These are phyloP conservation scores for Quercus tomentella DNA, from an alignment of 331 rosid genomes.

Conservation along the genomic window DNA sequence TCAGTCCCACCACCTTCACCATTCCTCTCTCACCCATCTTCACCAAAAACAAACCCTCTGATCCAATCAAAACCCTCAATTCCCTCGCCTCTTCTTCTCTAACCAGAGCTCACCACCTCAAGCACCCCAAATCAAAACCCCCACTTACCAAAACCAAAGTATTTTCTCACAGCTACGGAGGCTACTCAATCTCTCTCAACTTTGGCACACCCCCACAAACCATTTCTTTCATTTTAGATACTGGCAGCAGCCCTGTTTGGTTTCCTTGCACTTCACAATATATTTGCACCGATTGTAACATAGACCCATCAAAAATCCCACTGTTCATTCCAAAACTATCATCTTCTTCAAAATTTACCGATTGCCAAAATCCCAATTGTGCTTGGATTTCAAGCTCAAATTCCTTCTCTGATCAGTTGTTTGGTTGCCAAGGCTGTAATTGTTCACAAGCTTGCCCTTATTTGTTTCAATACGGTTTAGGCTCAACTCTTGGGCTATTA, in stretches of 20 bases:
- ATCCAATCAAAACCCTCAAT: conserved; percentile 45
- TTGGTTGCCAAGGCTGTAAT: conserved; percentile 39
- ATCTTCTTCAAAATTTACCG: conserved; percentile 45
- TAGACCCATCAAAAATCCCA: conserved; percentile 33
- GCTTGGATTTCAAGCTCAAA: conserved; percentile 40
- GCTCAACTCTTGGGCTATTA: conserved; percentile 58
- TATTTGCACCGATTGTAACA: conserved; percentile 51
- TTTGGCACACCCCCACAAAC: conserved; percentile 85
- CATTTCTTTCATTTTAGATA: conserved; percentile 53
- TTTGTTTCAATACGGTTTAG: conserved; percentile 55
- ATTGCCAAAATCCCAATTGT: conserved; percentile 74
- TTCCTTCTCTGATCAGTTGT: conserved; percentile 5
- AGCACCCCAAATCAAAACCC: conserved; percentile 25
- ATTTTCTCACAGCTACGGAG: conserved; percentile 64
- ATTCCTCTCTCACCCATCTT: conserved; percentile 38
- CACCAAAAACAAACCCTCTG: conserved; percentile 32
- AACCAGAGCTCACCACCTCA: conserved; percentile 74
- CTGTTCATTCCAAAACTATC: conserved; percentile 61
- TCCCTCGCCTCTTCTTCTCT: conserved; percentile 52
- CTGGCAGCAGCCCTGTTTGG: conserved; percentile 90
- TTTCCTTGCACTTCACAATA: conserved; percentile 80
- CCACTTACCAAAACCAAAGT: conserved; percentile 21
- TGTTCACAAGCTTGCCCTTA: conserved; percentile 42
- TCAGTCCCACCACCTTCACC: conserved; percentile 20
- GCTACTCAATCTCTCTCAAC: conserved; percentile 57